A percentile compares a stretch with the other conserved stretches of the same genome.
Conservation (phyloP, 768 basidiomycete genomes). For the Hemileccinum rubropunctum region DNA sequence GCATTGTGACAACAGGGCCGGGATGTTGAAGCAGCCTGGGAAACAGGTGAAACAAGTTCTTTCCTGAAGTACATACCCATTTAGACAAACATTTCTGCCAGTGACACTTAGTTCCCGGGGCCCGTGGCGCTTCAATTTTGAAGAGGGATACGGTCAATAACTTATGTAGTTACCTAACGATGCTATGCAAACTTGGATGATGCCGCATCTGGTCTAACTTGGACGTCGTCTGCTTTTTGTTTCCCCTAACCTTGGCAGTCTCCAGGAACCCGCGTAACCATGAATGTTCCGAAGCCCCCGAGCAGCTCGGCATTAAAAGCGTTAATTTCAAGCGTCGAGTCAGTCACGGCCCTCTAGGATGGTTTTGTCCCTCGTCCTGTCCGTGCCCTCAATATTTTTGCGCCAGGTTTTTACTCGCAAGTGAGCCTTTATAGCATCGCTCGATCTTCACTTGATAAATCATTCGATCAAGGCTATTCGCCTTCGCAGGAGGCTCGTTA, state of each 20-base stretch:
- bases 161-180: too few relatives aligned
- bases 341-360: not conserved
- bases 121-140: too few relatives aligned
- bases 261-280: not conserved
- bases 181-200: too few relatives aligned
- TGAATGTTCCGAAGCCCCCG: not conserved
- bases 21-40: too few relatives aligned
- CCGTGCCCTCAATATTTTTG: not conserved
- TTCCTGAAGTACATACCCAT: too few relatives aligned
- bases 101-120: too few relatives aligned
- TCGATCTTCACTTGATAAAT: not conserved
- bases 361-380: not conserved
- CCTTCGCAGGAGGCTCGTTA: slow-evolving; percentile 19
- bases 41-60: too few relatives aligned
- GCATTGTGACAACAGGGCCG: too few relatives aligned
- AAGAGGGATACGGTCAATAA: too few relatives aligned
- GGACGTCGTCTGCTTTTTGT: too few relatives aligned
- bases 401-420: not conserved
- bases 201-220: too few relatives aligned
- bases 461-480: not conserved
- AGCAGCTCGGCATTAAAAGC: not conserved
- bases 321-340: not conserved
- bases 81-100: too few relatives aligned
- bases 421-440: not conserved
- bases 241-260: not conserved